Evolutionary conservation across 768 basidiomycete genomes (phyloP).

Genomic region (Mycena albidolilacea): DNA sequence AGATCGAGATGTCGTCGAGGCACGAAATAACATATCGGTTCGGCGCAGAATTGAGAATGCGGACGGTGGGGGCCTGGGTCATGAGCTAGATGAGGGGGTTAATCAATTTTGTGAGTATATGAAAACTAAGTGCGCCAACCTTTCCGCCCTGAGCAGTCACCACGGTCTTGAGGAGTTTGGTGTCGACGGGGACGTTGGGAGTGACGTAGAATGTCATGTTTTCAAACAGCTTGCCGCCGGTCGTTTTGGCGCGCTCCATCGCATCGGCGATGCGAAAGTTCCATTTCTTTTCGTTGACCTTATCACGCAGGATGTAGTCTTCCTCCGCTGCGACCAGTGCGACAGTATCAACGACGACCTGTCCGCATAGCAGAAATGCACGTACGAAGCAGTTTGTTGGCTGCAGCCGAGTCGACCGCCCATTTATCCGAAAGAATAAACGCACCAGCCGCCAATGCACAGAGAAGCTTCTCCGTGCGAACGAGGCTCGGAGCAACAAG

Average conservation of each 20-base stretch:
- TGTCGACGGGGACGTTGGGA: conserved; percentile 70
- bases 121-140: conserved; percentile 54
- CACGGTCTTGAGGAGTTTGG: conserved; percentile 77
- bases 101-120: conserved; percentile 4
- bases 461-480: conserved; percentile 91
- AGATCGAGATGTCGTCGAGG: conserved; percentile 72
- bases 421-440: conserved; percentile 77
- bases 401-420: conserved; percentile 72
- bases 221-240: conserved; percentile 69
- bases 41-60: conserved; percentile 65
- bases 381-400: conserved; percentile 76
- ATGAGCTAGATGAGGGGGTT: conserved; percentile 51
- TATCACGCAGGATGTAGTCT: conserved; percentile 73
- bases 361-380: conserved; percentile 14
- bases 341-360: conserved; percentile 12
- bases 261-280: conserved; percentile 75
- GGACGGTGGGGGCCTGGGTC: conserved; percentile 66
- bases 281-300: conserved; percentile 75
- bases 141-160: conserved; percentile 80
- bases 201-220: conserved; percentile 85
- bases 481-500: conserved; percentile 78
- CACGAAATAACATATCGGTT: conserved; percentile 78
- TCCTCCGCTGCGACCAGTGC: conserved; percentile 67
- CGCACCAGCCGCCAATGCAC: conserved; percentile 76
- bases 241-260: conserved; percentile 68